A percentile compares a stretch with the other conserved stretches of the same genome.
phyloP scores from a whole-genome alignment of 805 yeast genomes.

The Zygoascus biomembranicola region DNA sequence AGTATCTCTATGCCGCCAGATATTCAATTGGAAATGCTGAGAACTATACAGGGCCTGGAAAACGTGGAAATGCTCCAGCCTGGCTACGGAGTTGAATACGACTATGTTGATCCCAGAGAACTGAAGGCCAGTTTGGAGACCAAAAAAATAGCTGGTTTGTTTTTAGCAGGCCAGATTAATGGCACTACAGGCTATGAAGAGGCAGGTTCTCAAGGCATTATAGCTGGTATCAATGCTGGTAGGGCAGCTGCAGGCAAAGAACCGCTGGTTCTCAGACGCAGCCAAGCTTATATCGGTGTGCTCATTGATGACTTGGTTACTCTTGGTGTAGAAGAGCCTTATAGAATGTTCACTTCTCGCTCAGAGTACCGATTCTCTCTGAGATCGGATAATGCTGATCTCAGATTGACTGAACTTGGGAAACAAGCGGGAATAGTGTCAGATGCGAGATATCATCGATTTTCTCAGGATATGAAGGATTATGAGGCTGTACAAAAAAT shows the following conservation, averaged over 20 bases:
- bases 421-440: conserved; percentile 57
- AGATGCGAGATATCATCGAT: conserved; percentile 47
- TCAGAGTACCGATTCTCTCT: conserved; percentile 88
- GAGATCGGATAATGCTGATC: conserved; percentile 91
- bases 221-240: conserved; percentile 96
- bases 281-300: conserved; percentile 89
- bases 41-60: conserved; percentile 80
- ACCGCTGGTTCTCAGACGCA: conserved; percentile 53
- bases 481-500: conserved; percentile 39
- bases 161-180: conserved; percentile 92
- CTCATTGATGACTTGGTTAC: conserved; percentile 89
- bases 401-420: conserved; percentile 68
- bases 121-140: conserved; percentile 72
- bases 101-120: conserved; percentile 90
- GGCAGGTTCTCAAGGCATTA: conserved; percentile 93
- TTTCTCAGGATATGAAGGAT: conserved; percentile 33
- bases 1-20: conserved; percentile 96
- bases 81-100: conserved; percentile 99
- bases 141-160: conserved; percentile 66
- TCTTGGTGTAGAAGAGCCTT: conserved; percentile 94
- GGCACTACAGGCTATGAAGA: conserved; percentile 99
- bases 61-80: conserved; percentile 86
- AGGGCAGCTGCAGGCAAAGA: conserved; percentile 33
- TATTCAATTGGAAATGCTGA: conserved; percentile 66
- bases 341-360: conserved; percentile 94